phyloP scores from a whole-genome alignment of 1,284 basidiomycete species.

The Cutaneotrichosporon sp. region DNA sequence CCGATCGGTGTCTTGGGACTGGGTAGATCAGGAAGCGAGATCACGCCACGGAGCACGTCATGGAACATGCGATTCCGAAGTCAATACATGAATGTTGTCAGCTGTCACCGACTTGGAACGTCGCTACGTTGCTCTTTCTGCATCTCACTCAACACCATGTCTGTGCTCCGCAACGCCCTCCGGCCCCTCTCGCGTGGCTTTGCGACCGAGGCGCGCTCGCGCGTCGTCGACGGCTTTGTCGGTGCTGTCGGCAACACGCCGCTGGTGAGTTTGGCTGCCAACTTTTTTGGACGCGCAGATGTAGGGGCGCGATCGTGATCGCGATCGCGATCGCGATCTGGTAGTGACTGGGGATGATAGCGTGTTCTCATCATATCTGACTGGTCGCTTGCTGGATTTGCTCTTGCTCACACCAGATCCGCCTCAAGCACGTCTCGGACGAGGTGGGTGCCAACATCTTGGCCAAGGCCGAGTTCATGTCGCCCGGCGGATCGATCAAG shows the following conservation, averaged over 20 bases:
- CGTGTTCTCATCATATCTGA: too few relatives aligned
- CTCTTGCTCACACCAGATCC: constrained; percentile 62
- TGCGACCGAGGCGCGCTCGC: constrained; percentile 44
- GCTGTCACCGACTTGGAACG: neutral
- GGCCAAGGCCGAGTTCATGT: constrained; percentile 97
- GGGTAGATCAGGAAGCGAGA: neutral
- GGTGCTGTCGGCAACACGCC: constrained; percentile 94
- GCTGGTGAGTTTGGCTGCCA: constrained; percentile 60
- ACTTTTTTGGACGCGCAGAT: neutral
- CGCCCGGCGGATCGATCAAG: constrained; percentile 98
- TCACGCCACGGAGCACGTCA: constrained; percentile 3
- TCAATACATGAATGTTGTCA: neutral
- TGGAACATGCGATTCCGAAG: neutral
- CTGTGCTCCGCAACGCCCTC: constrained; percentile 22
- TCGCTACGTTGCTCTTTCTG: neutral
- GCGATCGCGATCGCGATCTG: too few relatives aligned
- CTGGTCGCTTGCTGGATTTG: neutral
- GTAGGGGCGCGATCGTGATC: too few relatives aligned
- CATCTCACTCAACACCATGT: constrained; percentile 14
- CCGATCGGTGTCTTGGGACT: neutral
- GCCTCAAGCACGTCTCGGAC: constrained; percentile 78
- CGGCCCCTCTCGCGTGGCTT: constrained; percentile 33
- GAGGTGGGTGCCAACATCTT: constrained; percentile 84
- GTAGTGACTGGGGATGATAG: neutral
- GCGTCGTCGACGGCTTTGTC: constrained; percentile 73